These are phyloP conservation scores for Amaranthus palmeri DNA, from an alignment of 148 eudicot genomes.

Conservation along the genomic window DNA sequence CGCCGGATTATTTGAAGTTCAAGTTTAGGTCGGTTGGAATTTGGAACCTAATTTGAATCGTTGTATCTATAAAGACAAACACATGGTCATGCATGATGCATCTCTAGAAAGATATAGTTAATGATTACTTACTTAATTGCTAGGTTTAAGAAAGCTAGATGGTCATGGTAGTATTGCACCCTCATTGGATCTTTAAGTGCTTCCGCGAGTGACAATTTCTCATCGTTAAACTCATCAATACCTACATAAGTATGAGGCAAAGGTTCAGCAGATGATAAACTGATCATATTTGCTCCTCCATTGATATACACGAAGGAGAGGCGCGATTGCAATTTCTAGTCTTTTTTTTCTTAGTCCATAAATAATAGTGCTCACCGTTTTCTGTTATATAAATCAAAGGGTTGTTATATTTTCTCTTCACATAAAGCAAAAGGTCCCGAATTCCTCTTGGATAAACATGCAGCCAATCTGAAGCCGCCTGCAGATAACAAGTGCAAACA, in stretches of 20 bases:
- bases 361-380: slow-evolving; percentile 22
- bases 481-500: not conserved
- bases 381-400: slow-evolving; percentile 29
- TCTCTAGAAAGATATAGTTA: too few relatives aligned
- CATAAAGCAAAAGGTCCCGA: slow-evolving; percentile 16
- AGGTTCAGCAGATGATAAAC: not conserved
- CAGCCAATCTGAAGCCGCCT: slow-evolving; percentile 45
- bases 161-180: slow-evolving; percentile 39
- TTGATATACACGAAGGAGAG: not conserved
- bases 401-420: slow-evolving; percentile 22
- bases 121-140: slow-evolving; percentile 40
- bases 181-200: slow-evolving; percentile 35
- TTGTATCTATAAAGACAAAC: too few relatives aligned
- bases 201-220: slow-evolving; percentile 29
- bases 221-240: slow-evolving; percentile 33
- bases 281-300: too few relatives aligned
- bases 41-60: too few relatives aligned
- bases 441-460: slow-evolving; percentile 40
- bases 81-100: too few relatives aligned
- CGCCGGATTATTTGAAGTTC: too few relatives aligned
- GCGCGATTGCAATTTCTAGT: not conserved
- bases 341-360: not conserved
- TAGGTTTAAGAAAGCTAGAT: slow-evolving; percentile 32
- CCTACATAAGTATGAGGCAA: slow-evolving; percentile 22
- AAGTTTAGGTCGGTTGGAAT: too few relatives aligned